phyloP scores from a whole-genome alignment of 2,329 filamentous ascomycete species.

The Pleurostoma richardsiae region DNA sequence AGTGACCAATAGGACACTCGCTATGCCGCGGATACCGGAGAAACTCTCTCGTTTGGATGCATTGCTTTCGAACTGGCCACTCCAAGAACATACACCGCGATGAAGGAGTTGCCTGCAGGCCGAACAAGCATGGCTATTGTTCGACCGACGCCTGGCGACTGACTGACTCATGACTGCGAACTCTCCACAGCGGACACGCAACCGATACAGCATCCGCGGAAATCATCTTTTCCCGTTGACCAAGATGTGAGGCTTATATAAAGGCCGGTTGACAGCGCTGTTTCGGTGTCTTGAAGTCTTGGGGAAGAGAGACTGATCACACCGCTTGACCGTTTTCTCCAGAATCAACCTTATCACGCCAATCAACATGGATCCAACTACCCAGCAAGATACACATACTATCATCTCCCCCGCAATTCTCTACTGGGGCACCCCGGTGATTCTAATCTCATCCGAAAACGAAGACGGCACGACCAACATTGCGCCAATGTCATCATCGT shows the following conservation, averaged over 20 bases:
- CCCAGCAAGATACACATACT: not conserved
- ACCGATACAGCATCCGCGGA: not conserved
- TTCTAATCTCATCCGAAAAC: conserved; percentile 32
- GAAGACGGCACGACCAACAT: conserved; percentile 34
- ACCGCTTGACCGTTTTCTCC: not conserved
- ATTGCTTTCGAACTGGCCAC: not conserved
- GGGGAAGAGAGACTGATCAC: no score
- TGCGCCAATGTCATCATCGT: conserved; percentile 36
- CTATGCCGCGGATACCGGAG: not conserved
- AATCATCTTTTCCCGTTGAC: not conserved
- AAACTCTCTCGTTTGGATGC: not conserved
- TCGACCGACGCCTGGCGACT: not conserved
- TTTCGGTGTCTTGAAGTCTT: no score
- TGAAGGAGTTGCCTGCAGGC: not conserved
- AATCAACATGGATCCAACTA: not conserved
- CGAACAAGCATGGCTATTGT: not conserved
- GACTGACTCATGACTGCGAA: not conserved
- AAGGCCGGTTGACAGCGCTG: not conserved
- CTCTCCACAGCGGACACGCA: not conserved
- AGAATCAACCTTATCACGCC: not conserved
- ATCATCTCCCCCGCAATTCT: conserved; percentile 31
- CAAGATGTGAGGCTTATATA: not conserved
- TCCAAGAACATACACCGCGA: not conserved
- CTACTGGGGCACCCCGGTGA: conserved; percentile 34
- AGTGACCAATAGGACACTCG: not conserved